phyloP scores from a whole-genome alignment of 129 eudicot genomes.

The Tagetes erecta region DNA sequence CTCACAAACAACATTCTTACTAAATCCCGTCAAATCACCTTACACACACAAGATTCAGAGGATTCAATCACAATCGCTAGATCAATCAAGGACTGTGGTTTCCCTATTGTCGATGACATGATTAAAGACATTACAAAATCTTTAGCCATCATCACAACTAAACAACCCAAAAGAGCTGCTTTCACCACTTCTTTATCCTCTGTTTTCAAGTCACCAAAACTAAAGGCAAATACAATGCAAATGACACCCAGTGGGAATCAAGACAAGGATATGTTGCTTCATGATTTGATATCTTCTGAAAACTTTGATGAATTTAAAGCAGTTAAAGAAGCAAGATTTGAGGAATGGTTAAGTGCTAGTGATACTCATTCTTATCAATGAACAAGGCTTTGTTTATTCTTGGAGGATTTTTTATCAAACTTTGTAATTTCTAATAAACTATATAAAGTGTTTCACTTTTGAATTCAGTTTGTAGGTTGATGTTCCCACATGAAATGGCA shows the following conservation, averaged over 20 bases:
- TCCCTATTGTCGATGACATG: slow-evolving; percentile 78
- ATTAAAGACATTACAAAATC: slow-evolving; percentile 65
- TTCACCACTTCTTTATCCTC: slow-evolving; percentile 46
- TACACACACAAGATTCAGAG: slow-evolving; percentile 80
- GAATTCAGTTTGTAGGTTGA: background rate
- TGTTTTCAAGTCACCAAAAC: slow-evolving; percentile 56
- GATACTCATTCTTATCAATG: slow-evolving; percentile 23
- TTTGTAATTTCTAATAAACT: slow-evolving; percentile 31
- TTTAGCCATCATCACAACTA: slow-evolving; percentile 63
- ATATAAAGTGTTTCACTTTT: background rate
- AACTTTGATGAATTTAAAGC: slow-evolving; percentile 66
- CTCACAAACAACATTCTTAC: slow-evolving; percentile 49
- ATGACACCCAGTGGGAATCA: slow-evolving; percentile 26
- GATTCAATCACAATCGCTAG: slow-evolving; percentile 74
- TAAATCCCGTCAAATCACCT: slow-evolving; percentile 61
- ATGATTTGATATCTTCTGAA: slow-evolving; percentile 42
- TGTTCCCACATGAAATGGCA: background rate
- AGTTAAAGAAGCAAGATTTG: slow-evolving; percentile 74
- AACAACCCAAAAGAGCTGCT: slow-evolving; percentile 52
- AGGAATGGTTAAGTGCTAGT: slow-evolving; percentile 66
- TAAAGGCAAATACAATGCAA: slow-evolving; percentile 38
- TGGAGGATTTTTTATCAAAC: background rate
- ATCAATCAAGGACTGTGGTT: slow-evolving; percentile 84
- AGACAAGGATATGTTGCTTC: slow-evolving; percentile 32
- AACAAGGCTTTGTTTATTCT: slow-evolving; percentile 23